Base-by-base conservation (phyloP, 2,329 filamentous ascomycete genomes). In the Cladophialophora immunda region DNA sequence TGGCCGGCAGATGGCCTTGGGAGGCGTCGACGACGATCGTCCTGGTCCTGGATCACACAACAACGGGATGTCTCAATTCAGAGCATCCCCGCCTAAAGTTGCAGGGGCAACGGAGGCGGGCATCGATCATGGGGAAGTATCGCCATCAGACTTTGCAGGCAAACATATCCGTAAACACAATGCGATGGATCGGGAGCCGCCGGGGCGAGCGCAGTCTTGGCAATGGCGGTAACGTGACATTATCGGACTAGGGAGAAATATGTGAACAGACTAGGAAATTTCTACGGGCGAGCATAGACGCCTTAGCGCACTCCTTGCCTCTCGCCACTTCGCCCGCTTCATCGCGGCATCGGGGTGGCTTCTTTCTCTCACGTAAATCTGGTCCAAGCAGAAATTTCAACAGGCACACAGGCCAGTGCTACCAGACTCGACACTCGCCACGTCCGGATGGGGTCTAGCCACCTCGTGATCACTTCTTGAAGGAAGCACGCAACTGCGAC, bases 381-480 rank as follows among this genome's bases (percentile, higher is more conserved):
- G n/a, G 7, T 22, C 41, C 4, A 47, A 22, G n/a, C 41, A 47
- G 41, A 47, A 22, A 47, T 22, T 47, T 47, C 45, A 25, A 5
- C 9, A 25, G 8, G 7, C 17, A 45, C n/a, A 7, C 4, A 19
- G 4, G 29, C 50, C 53, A 53, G 55, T 15, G 58, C 36, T 50
- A 58, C 58, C 54, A 68, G 56, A 59, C 55, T 65, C 47, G 47
- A 13, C 34, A 19, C 29, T 30, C 50, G 57, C 34, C 19, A 27
- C 17, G 17, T 11, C 58, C 34, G 13, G 50, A 41, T 11, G 22
- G 19, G 52, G 61, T 47, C 66, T 62, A 62, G 52, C 41, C 62
- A 58, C 66, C 66, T 68, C 58, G 66, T 64, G 62, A 61, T 68
- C 54, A 25, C 27, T 45, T 32, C 45, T 36, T 13, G 53, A 56